Evolutionary conservation across 2,329 filamentous ascomycete genomes (phyloP), one percentile per base, ranked within the genome.

Genomic region (Ophiocordyceps camponoti-floridani): DNA sequence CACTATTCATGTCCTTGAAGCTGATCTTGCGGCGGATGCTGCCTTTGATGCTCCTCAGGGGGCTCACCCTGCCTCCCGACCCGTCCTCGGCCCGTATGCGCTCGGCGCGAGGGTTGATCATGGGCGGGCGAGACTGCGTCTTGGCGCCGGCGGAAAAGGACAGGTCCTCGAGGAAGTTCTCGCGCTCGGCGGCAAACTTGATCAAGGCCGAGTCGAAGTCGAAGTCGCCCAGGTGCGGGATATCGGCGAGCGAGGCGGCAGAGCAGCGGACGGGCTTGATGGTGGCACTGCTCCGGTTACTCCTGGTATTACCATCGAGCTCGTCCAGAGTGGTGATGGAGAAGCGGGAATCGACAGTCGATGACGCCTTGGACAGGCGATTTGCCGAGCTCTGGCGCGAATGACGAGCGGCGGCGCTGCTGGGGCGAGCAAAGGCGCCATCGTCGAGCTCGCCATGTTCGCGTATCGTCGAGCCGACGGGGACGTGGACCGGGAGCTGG

Each of bases 171-270:
- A 96, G 68, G 55, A 98, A 98, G 48, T 81, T 82, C 55, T 98
- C 91, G 51, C 91, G 74, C 66, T 96, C 89, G n/a, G 81, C 82
- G 41, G 91, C 87, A 60, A 98, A 98, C 64, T 95, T 96, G 55
- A 87, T 68, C 52, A 98, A 70, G 26, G 91, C 89, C 56, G 84
- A 80, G 58, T 96, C 91, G 56, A 98, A 98, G 61, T 96, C 91
- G 56, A 84, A 86, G 57, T 94, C 86, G 47, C 62, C 65, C 49
- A 73, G 62, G 31, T 67, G 53, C 13, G n/a, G 38, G 19, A 45
- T 37, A 10, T 48, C 40, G 8, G 47, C 50, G 38, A 45, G 45
- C 44, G 58, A 58, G 41, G 50, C 46, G 14, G 45, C 47, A 11
- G 54, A 46, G 40, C 54, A 47, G 43, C 62, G 62, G 44, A 55